Evolutionary conservation across 2,329 filamentous ascomycete species (phyloP).

Genomic region (Elsinoe arachidis): DNA sequence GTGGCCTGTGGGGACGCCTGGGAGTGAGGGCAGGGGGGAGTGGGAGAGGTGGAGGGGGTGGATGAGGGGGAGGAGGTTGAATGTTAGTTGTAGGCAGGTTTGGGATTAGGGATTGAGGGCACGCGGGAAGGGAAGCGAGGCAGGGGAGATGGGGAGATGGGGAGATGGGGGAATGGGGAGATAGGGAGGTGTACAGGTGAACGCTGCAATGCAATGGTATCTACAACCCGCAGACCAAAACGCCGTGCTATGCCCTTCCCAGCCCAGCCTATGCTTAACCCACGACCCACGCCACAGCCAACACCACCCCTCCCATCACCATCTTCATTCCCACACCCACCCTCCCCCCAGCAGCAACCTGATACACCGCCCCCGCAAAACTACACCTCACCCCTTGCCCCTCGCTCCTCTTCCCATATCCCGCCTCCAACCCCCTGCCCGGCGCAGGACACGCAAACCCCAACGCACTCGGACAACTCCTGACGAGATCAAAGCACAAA

Average conservation of each 20-base stretch:
- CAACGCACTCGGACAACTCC: slow-evolving; percentile 70
- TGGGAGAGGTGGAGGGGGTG: slow-evolving; percentile 33
- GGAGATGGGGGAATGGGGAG: neutral
- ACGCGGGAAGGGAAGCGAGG: neutral
- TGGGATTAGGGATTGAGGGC: slow-evolving; percentile 26
- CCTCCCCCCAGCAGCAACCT: slow-evolving; percentile 21
- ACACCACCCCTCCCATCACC: neutral
- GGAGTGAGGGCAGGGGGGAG: slow-evolving; percentile 19
- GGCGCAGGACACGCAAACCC: slow-evolving; percentile 63
- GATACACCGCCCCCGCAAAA: slow-evolving; percentile 30
- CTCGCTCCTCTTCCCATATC: slow-evolving; percentile 38
- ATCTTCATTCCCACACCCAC: neutral
- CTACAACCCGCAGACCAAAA: neutral
- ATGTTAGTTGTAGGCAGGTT: slow-evolving; percentile 34
- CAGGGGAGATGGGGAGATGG: too few species aligned
- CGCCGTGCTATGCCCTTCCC: slow-evolving; percentile 1
- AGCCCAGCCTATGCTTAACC: neutral
- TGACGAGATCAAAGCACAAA: slow-evolving; percentile 76
- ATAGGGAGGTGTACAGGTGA: neutral
- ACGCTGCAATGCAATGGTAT: neutral
- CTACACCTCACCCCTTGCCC: slow-evolving; percentile 26
- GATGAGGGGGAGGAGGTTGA: slow-evolving; percentile 33
- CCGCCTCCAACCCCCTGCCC: slow-evolving; percentile 39
- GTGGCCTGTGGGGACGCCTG: slow-evolving; percentile 21
- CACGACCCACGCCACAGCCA: neutral